These are phyloP conservation scores for Globisporangium camurandrum DNA, from an alignment of 352 stramenopile genomes.

Conservation along the genomic window DNA sequence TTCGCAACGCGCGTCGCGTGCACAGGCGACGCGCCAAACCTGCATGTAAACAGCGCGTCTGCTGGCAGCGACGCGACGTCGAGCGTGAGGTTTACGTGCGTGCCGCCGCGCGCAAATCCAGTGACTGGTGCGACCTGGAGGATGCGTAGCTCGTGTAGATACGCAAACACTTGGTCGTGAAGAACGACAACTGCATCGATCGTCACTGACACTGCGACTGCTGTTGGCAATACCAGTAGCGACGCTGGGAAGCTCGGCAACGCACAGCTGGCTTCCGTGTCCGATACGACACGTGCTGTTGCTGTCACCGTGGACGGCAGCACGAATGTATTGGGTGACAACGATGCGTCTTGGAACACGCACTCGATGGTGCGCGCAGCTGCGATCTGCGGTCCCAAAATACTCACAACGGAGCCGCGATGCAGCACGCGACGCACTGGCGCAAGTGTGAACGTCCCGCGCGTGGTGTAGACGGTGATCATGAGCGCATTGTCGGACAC, in stretches of 20 bases:
- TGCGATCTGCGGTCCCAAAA: slow-evolving; percentile 15
- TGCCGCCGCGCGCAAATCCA: slow-evolving; percentile 16
- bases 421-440: slow-evolving; percentile 27
- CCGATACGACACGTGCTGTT: slow-evolving; percentile 1
- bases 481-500: slow-evolving; percentile 34
- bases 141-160: slow-evolving; percentile 8
- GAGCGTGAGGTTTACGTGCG: slow-evolving; percentile 16
- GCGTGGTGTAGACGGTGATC: slow-evolving; percentile 21
- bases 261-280: slow-evolving; percentile 3
- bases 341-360: slow-evolving; percentile 11
- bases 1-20: background rate
- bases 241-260: slow-evolving; percentile 1
- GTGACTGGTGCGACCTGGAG: slow-evolving; percentile 17
- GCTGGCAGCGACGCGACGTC: background rate
- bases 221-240: background rate
- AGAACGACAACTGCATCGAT: slow-evolving; percentile 18
- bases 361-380: slow-evolving; percentile 17
- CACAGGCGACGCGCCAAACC: slow-evolving; percentile 16
- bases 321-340: too few relatives aligned
- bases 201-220: slow-evolving; percentile 14
- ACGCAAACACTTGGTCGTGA: slow-evolving; percentile 12
- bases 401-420: slow-evolving; percentile 15
- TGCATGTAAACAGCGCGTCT: slow-evolving; percentile 16
- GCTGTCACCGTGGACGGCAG: slow-evolving; percentile 1
- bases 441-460: slow-evolving; percentile 10